Evolutionary conservation across 2,329 filamentous ascomycete genomes (phyloP).

Genomic region (Raffaelea ambrosiae): DNA sequence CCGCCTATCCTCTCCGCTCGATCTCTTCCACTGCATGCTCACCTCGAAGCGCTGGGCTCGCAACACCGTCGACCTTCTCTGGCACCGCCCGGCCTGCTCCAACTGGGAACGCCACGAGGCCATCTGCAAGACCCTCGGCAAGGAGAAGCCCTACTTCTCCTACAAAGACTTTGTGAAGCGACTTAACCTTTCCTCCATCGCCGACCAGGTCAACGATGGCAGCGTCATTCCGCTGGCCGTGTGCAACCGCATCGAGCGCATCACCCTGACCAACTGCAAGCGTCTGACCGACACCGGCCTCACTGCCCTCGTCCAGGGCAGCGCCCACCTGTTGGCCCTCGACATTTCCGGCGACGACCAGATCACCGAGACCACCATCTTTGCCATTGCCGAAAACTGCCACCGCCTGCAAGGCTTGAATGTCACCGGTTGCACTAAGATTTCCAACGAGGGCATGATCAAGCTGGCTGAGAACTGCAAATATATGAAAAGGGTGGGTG

Average conservation of each 20-base stretch:
- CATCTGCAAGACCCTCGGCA: conserved; percentile 71
- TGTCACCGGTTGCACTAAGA: conserved; percentile 73
- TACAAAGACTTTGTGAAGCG: conserved; percentile 89
- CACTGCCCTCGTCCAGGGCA: conserved; percentile 69
- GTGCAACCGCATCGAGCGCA: conserved; percentile 84
- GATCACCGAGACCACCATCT: conserved; percentile 74
- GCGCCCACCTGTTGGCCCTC: conserved; percentile 73
- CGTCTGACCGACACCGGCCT: conserved; percentile 79
- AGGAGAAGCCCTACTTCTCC: conserved; percentile 69
- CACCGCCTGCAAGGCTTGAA: conserved; percentile 84
- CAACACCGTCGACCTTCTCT: conserved; percentile 86
- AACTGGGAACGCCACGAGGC: conserved; percentile 73
- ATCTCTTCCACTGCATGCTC: conserved; percentile 82
- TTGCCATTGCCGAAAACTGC: conserved; percentile 72
- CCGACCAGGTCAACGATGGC: conserved; percentile 72
- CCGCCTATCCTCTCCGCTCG: conserved; percentile 65
- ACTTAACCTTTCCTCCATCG: conserved; percentile 77
- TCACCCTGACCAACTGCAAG: conserved; percentile 86
- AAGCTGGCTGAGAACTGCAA: conserved; percentile 72
- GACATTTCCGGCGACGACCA: conserved; percentile 82
- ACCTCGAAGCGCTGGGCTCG: conserved; percentile 92
- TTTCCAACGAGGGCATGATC: conserved; percentile 81
- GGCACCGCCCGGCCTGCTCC: conserved; percentile 88
- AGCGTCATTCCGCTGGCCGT: conserved; percentile 72
- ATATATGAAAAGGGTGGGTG: conserved; percentile 73